phyloP scores from a whole-genome alignment of 2,329 filamentous ascomycete species.

The Fusarium stilboides region DNA sequence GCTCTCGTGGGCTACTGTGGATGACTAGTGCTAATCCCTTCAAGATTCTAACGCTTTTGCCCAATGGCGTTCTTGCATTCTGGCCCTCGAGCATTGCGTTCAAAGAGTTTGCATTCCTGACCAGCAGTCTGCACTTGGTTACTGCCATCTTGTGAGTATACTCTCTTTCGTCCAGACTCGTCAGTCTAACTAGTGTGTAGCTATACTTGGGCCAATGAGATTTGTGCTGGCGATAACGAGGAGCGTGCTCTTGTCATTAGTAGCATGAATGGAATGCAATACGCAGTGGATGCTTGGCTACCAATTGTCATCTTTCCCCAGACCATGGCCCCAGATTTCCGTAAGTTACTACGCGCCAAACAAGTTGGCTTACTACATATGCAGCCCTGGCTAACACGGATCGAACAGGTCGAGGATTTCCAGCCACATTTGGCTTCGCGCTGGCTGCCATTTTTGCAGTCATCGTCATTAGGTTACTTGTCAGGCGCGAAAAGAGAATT shows the following conservation, averaged over 20 bases:
- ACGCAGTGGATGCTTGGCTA: background rate
- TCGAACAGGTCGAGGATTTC: background rate
- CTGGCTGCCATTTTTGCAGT: background rate
- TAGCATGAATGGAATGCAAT: background rate
- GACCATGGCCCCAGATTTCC: background rate
- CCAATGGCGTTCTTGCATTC: background rate
- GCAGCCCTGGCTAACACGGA: background rate
- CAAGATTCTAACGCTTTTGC: background rate
- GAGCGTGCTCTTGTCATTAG: slow-evolving; percentile 3
- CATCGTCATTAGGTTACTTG: background rate
- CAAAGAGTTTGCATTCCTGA: background rate
- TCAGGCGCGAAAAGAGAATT: background rate
- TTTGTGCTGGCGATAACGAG: background rate
- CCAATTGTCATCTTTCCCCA: background rate
- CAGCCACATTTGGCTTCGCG: background rate
- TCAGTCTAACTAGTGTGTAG: background rate
- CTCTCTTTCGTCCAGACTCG: too few relatives aligned
- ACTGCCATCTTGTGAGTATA: background rate
- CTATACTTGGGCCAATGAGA: background rate
- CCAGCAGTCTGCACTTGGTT: background rate
- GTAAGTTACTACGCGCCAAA: background rate
- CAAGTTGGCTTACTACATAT: background rate
- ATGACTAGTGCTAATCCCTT: too few relatives aligned
- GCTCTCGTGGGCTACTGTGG: too few relatives aligned
- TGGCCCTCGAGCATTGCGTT: background rate